Conservation (phyloP, 1,139 yeast species). For the Pichia sp. region DNA sequence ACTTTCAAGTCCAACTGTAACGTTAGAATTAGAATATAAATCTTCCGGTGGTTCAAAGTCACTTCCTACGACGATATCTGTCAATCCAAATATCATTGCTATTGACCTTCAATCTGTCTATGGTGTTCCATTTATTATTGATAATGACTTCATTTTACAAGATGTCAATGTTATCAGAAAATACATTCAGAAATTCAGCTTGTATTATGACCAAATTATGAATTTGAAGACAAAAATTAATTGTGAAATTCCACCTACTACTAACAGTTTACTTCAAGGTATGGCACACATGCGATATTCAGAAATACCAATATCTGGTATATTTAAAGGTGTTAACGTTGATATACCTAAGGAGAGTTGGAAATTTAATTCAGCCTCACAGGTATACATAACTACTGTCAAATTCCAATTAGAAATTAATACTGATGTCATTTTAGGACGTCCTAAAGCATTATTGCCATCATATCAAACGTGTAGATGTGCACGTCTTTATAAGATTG, state of each 20-base stretch:
- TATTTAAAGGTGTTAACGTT: too few relatives aligned
- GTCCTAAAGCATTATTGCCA: conserved; percentile 7
- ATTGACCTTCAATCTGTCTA: conserved; percentile 9
- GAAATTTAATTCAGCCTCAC: too few relatives aligned
- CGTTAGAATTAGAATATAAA: conserved; percentile 3
- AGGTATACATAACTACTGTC: neutral
- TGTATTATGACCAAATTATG: neutral
- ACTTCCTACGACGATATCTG: conserved; percentile 16
- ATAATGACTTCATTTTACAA: conserved; percentile 15
- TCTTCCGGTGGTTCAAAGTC: neutral
- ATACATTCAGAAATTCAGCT: too few relatives aligned
- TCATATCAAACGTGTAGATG: conserved; percentile 11
- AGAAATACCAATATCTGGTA: too few relatives aligned
- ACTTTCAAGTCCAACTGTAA: neutral
- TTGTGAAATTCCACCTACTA: conserved; percentile 9
- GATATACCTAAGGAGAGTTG: too few relatives aligned
- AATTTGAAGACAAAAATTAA: conserved; percentile 3
- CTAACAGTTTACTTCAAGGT: neutral
- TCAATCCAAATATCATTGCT: conserved; percentile 15
- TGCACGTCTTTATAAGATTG: conserved; percentile 6
- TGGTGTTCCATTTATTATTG: conserved; percentile 23
- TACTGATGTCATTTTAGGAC: neutral
- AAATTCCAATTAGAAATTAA: neutral
- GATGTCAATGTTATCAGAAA: neutral
- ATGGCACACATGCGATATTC: neutral